These are phyloP conservation scores for Theileria sp. DNA, from an alignment of 169 alveolate species.

Conservation along the genomic window DNA sequence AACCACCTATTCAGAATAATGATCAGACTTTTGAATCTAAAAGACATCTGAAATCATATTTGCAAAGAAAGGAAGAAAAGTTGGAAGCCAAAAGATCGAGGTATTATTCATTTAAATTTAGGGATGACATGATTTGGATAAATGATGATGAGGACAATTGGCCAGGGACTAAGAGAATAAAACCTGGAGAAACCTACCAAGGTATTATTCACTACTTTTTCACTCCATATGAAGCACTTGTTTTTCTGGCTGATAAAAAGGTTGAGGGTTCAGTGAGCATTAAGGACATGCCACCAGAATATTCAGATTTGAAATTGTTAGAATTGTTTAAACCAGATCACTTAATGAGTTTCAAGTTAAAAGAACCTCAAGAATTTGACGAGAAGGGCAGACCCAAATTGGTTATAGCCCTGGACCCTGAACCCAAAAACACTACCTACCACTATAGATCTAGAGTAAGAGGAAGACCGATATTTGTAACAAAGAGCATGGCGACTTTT, in stretches of 20 bases:
- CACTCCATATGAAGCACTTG: conserved; percentile 47
- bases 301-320: background rate
- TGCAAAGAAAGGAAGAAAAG: background rate
- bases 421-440: conserved; percentile 4
- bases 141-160: conserved; percentile 50
- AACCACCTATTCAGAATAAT: background rate
- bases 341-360: conserved; percentile 35
- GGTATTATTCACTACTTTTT: conserved; percentile 50
- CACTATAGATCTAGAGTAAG: conserved; percentile 17
- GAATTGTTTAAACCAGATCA: conserved; percentile 25
- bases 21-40: background rate
- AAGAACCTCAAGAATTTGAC: conserved; percentile 54
- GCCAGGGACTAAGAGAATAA: conserved; percentile 54
- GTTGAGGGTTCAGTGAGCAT: conserved; percentile 49
- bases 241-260: conserved; percentile 39
- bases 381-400: conserved; percentile 57
- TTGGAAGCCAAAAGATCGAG: background rate
- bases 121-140: conserved; percentile 27
- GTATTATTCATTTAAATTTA: conserved; percentile 18
- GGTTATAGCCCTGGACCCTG: background rate
- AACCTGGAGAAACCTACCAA: conserved; percentile 36
- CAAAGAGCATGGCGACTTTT: conserved; percentile 42
- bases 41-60: background rate
- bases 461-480: conserved; percentile 50
- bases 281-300: conserved; percentile 27